Evolutionary conservation across 176 grass and related monocot species (phyloP).

Genomic region (maize (Zea mays)): Zm-B73-REFERENCE-NAM-5.0 NC_050102.1:177978501-177979000

Average conservation of each 20-base stretch:
- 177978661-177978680: constrained; percentile 93
- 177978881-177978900: constrained; percentile 77
- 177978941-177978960: constrained; percentile 73
- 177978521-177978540: constrained; percentile 86
- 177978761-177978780: constrained; percentile 81
- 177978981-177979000: constrained; percentile 98
- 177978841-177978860: constrained; percentile 88
- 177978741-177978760: constrained; percentile 77
- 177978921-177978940: constrained; percentile 81
- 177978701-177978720: constrained; percentile 54
- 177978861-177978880: constrained; percentile 80
- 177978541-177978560: constrained; percentile 68
- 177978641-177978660: constrained; percentile 92
- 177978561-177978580: constrained; percentile 49
- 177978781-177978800: constrained; percentile 99
- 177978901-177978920: constrained; percentile 89
- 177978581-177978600: constrained; percentile 36
- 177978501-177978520: constrained; percentile 87
- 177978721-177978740: constrained; percentile 83
- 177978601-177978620: constrained; percentile 73
- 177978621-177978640: constrained; percentile 89
- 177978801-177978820: constrained; percentile 75
- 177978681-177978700: constrained; percentile 93
- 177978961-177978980: constrained; percentile 93
- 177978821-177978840: constrained; percentile 91